phyloP scores from a whole-genome alignment of 805 yeast genomes.

The Scheffersomyces lignosus region DNA sequence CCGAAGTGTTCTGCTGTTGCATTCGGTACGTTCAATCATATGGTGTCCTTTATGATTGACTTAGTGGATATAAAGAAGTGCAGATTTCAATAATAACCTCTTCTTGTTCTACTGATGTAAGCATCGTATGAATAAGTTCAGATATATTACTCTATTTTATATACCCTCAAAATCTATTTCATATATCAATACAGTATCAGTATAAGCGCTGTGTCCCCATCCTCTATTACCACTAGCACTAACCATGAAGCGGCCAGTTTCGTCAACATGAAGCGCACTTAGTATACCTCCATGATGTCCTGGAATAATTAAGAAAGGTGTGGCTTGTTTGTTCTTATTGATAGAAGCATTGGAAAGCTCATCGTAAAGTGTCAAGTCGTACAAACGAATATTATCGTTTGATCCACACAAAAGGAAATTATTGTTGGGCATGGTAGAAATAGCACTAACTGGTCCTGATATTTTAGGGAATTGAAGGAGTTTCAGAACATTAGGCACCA shows the following conservation, averaged over 20 bases:
- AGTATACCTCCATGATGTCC: constrained; percentile 95
- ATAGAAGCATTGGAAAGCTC: constrained; percentile 21
- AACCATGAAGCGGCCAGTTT: constrained; percentile 82
- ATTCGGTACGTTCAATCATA: too few relatives aligned
- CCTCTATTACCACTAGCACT: constrained; percentile 95
- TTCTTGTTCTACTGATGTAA: too few relatives aligned
- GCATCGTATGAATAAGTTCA: too few relatives aligned
- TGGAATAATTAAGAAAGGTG: constrained; percentile 88
- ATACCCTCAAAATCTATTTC: constrained; percentile 57
- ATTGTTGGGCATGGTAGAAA: constrained; percentile 77
- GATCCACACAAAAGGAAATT: constrained; percentile 85
- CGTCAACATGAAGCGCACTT: constrained; percentile 77
- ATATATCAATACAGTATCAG: constrained; percentile 80
- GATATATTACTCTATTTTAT: not conserved
- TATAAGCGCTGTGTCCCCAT: constrained; percentile 78
- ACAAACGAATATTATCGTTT: constrained; percentile 82
- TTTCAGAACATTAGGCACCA: constrained; percentile 51
- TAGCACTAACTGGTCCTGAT: constrained; percentile 87
- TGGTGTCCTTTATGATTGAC: too few relatives aligned
- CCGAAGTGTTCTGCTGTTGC: too few relatives aligned
- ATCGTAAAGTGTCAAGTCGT: constrained; percentile 60
- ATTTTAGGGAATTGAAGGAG: constrained; percentile 75
- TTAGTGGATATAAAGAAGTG: too few relatives aligned
- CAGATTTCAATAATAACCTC: too few relatives aligned
- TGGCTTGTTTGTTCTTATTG: constrained; percentile 39